phyloP scores from a whole-genome alignment of 106 monocot genomes.

The Phalaenopsis aphrodite region DNA sequence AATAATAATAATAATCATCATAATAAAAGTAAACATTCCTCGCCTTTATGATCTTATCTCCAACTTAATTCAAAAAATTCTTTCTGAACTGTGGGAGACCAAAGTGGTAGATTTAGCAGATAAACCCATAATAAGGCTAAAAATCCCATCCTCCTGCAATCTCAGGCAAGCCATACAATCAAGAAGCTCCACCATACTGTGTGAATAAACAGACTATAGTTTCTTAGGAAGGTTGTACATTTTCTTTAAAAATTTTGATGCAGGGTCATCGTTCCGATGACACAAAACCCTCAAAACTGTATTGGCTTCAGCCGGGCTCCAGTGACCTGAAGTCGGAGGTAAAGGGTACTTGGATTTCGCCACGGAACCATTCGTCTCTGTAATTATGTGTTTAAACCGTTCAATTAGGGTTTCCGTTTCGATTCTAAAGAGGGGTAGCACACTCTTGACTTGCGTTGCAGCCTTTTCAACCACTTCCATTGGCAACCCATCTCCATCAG shows the following conservation, averaged over 20 bases:
- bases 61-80: neutral
- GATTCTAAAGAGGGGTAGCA: conserved; percentile 40
- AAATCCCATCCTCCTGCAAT: neutral
- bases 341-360: conserved; percentile 34
- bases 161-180: neutral
- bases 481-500: conserved; percentile 72
- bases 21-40: neutral
- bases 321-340: conserved; percentile 69
- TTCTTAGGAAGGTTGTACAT: conserved; percentile 87
- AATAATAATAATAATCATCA: neutral
- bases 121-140: neutral
- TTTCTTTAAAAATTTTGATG: conserved; percentile 89
- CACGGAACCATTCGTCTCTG: conserved; percentile 23
- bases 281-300: conserved; percentile 79
- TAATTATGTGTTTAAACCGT: conserved; percentile 36
- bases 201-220: conserved; percentile 19
- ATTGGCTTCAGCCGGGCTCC: conserved; percentile 84
- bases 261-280: conserved; percentile 70
- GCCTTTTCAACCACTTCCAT: conserved; percentile 66
- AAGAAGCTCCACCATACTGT: too few relatives aligned
- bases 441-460: conserved; percentile 40
- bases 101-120: neutral
- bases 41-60: neutral
- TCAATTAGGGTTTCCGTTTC: conserved; percentile 53
- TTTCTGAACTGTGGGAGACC: neutral